Evolutionary conservation across 805 yeast genomes (phyloP).

Genomic region (Schizosaccharomyces japonicus): DNA sequence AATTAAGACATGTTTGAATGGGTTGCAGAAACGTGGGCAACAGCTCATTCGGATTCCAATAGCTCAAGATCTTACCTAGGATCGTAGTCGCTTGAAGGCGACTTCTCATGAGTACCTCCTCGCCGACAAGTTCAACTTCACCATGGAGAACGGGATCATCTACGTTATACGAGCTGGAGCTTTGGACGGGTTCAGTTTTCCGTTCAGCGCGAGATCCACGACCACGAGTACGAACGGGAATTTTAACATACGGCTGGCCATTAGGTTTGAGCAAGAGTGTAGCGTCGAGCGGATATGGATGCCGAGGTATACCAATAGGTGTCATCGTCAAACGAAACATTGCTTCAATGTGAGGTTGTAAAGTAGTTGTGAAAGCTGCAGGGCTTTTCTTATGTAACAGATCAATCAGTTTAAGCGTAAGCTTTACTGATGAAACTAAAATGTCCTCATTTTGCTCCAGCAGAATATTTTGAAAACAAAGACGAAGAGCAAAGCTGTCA

Average conservation of each 20-base stretch:
- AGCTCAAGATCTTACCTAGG: slow-evolving; percentile 28
- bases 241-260: slow-evolving; percentile 22
- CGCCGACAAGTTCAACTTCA: slow-evolving; percentile 66
- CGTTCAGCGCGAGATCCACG: neutral
- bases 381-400: neutral
- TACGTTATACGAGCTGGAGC: slow-evolving; percentile 25
- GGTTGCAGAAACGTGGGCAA: slow-evolving; percentile 3
- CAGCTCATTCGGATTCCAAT: slow-evolving; percentile 9
- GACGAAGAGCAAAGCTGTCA: slow-evolving; percentile 43
- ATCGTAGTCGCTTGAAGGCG: slow-evolving; percentile 56
- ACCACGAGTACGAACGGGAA: neutral
- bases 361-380: neutral
- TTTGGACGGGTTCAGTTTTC: neutral
- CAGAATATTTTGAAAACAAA: slow-evolving; percentile 64
- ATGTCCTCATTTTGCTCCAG: slow-evolving; percentile 73
- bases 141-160: slow-evolving; percentile 85
- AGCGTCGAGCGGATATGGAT: slow-evolving; percentile 62
- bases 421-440: slow-evolving; percentile 33
- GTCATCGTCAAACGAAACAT: slow-evolving; percentile 48
- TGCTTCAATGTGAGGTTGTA: slow-evolving; percentile 17
- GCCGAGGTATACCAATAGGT: slow-evolving; percentile 83
- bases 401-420: slow-evolving; percentile 32
- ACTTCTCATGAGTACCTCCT: slow-evolving; percentile 47
- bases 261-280: slow-evolving; percentile 59
- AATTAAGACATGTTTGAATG: neutral